phyloP scores from a whole-genome alignment of 192 early-diverging fungal genomes.

The Mycoemilia scoparia region DNA sequence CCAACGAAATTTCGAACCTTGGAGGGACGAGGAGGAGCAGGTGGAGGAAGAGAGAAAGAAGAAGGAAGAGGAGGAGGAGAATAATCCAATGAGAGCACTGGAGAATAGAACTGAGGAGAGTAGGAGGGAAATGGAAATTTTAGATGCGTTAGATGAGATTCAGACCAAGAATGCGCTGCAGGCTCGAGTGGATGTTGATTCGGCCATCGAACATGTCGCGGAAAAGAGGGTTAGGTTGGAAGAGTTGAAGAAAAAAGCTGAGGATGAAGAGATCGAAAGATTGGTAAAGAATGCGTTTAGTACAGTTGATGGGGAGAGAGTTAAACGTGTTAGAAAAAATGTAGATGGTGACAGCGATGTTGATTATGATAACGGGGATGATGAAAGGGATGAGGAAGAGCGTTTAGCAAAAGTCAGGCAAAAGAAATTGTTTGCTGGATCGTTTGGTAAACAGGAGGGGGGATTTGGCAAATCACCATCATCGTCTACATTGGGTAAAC shows the following conservation, averaged over 20 bases:
- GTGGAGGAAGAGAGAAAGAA: constrained; percentile 36
- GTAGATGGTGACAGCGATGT: too few relatives aligned
- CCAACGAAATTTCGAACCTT: constrained; percentile 85
- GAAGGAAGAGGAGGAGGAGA: constrained; percentile 64
- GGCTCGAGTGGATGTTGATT: constrained; percentile 57
- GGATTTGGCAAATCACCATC: too few relatives aligned
- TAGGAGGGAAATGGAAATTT: constrained; percentile 91
- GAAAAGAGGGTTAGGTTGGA: constrained; percentile 5
- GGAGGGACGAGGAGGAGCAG: constrained; percentile 51
- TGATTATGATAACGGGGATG: too few relatives aligned
- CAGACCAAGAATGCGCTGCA: constrained; percentile 65
- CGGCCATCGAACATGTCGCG: constrained; percentile 34
- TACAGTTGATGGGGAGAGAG: constrained; percentile 3
- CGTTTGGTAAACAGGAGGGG: too few relatives aligned
- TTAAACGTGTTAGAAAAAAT: constrained; percentile 20
- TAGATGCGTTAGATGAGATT: constrained; percentile 93
- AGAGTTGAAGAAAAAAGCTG: constrained; percentile 9
- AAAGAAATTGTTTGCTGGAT: too few relatives aligned
- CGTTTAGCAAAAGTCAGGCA: too few relatives aligned
- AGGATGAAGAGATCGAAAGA: constrained; percentile 11
- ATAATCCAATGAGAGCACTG: constrained; percentile 86
- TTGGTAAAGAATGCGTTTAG: constrained; percentile 11
- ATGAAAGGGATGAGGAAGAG: too few relatives aligned
- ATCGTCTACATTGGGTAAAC: too few relatives aligned
- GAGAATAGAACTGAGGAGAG: constrained; percentile 89